Conservation (phyloP, 805 yeast genomes). For the Kuraishia capsulata region DNA sequence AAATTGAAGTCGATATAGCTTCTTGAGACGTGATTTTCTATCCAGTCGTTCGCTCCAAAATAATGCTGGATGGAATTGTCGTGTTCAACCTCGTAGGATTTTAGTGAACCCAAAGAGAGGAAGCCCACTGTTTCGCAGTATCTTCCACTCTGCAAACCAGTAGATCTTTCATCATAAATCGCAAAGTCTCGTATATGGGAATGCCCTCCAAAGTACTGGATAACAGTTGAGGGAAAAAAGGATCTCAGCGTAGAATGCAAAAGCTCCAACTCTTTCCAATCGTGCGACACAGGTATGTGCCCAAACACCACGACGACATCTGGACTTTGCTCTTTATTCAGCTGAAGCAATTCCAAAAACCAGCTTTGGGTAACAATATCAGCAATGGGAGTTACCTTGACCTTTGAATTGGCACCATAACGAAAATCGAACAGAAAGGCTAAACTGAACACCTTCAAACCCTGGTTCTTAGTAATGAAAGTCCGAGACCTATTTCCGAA, state of each 20-base stretch:
- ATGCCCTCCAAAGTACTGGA: constrained; percentile 93
- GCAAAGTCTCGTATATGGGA: constrained; percentile 84
- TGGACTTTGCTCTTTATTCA: constrained; percentile 26
- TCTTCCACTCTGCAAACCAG: constrained; percentile 87
- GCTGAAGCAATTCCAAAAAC: constrained; percentile 42
- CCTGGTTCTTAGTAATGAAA: constrained; percentile 51
- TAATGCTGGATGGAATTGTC: neutral
- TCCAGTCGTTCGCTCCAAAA: constrained; percentile 2
- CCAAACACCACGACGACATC: constrained; percentile 70
- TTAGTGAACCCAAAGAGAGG: constrained; percentile 41
- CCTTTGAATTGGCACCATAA: constrained; percentile 37
- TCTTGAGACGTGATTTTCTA: constrained; percentile 30
- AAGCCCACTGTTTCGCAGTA: constrained; percentile 94
- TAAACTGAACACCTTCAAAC: constrained; percentile 50
- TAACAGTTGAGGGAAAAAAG: constrained; percentile 49
- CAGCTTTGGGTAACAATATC: constrained; percentile 49
- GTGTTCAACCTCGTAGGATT: constrained; percentile 5
- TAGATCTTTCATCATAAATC: constrained; percentile 52
- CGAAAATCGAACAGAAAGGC: constrained; percentile 75
- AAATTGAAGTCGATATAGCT: constrained; percentile 78
- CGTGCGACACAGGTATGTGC: constrained; percentile 62
- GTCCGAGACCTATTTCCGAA: constrained; percentile 63
- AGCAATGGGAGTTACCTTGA: constrained; percentile 55
- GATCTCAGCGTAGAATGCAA: constrained; percentile 44
- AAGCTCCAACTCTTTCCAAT: constrained; percentile 42